phyloP scores from a whole-genome alignment of 345 rosid species.

The Pseudoturritis turrita region DNA sequence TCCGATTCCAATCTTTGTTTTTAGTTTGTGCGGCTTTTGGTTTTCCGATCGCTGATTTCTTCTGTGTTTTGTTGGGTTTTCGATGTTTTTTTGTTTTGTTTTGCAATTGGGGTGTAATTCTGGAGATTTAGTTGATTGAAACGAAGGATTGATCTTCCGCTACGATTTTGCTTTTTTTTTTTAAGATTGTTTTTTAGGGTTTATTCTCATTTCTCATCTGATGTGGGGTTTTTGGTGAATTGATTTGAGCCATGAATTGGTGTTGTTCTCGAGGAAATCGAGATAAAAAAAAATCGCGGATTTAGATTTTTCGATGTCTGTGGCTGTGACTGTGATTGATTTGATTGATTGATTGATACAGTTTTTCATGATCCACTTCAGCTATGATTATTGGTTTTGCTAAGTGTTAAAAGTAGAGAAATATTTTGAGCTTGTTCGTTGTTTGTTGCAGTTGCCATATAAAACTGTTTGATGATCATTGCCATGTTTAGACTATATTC shows the following conservation, averaged over 20 bases:
- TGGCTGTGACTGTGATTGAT: neutral
- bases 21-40: conserved; percentile 25
- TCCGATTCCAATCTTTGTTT: conserved; percentile 28
- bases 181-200: neutral
- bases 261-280: neutral
- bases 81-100: neutral
- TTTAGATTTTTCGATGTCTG: neutral
- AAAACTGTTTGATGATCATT: neutral
- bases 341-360: neutral
- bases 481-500: neutral
- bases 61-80: conserved; percentile 18
- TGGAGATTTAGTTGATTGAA: conserved; percentile 4
- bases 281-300: neutral
- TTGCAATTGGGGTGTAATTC: conserved; percentile 20
- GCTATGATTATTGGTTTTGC: neutral
- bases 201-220: conserved; percentile 1
- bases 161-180: neutral
- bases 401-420: neutral
- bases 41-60: conserved; percentile 9
- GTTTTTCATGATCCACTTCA: neutral
- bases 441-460: neutral
- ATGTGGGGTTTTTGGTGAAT: conserved; percentile 25
- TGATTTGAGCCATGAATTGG: neutral
- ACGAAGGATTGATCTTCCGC: conserved; percentile 7
- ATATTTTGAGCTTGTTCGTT: neutral